These are phyloP conservation scores for Aspergillus sp. DNA, from an alignment of 2,329 filamentous ascomycete genomes.

Conservation along the genomic window DNA sequence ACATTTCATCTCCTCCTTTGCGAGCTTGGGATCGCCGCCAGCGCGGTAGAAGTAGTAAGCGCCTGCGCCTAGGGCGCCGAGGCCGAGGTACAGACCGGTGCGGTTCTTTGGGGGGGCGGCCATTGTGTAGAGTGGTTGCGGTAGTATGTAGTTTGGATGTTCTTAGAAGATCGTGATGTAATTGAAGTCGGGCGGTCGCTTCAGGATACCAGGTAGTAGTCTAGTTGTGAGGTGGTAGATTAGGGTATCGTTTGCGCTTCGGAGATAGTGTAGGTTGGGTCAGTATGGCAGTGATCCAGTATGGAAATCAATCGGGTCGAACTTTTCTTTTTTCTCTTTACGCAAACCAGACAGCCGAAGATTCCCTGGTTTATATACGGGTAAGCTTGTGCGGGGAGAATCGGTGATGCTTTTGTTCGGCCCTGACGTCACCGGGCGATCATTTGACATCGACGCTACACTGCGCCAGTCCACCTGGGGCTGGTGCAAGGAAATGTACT, in stretches of 20 bases:
- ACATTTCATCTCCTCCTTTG: conserved; percentile 88
- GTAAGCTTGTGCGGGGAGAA: not conserved
- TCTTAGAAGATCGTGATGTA: not conserved
- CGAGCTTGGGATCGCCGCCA: conserved; percentile 76
- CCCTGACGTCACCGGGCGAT: conserved; percentile 12
- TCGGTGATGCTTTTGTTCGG: not conserved
- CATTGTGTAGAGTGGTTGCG: not conserved
- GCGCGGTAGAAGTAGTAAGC: conserved; percentile 92
- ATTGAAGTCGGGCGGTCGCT: not conserved
- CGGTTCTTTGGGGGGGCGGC: conserved; percentile 27
- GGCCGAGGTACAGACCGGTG: conserved; percentile 44
- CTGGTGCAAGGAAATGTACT: not conserved
- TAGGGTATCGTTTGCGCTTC: too few relatives aligned
- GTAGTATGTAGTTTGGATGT: not conserved
- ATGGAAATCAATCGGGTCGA: not conserved
- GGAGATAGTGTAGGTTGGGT: not conserved
- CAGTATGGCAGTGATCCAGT: not conserved
- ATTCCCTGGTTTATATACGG: not conserved
- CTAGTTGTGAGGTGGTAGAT: not conserved
- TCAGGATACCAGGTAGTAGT: not conserved
- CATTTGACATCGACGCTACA: conserved; percentile 4
- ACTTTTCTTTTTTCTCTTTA: too few relatives aligned
- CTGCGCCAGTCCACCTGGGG: not conserved
- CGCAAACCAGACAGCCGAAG: too few relatives aligned
- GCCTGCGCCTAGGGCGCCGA: conserved; percentile 64